Base-by-base conservation (phyloP, 2,329 filamentous ascomycete genomes). In the Thelonectria discophora region DNA sequence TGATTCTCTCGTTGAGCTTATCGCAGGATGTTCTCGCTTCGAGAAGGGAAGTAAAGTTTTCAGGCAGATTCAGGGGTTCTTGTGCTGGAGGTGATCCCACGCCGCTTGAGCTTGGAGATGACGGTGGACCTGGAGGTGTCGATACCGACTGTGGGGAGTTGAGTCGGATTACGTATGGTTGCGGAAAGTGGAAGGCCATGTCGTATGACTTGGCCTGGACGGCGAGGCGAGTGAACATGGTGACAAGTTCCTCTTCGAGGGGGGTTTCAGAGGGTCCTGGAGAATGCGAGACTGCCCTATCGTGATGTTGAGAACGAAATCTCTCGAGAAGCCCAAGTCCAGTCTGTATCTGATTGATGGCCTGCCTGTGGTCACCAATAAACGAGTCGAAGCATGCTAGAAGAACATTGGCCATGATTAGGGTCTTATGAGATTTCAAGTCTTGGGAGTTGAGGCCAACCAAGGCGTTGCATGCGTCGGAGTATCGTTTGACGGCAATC, bases 381-480 rank as follows among this genome's bases (percentile, higher is more conserved):
- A 89, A 89, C 1, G 86, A 88, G 73, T 90, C 87, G 63, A 90
- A 90, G 73, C 86, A 89, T n/a, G 86, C 85, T 50, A 90, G 80
- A 39, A 90, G 77, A 37, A 90, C 85, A 54, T 82, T 88, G 15
- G 86, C 84, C 81, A 90, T 89, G n/a, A 90, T 79, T 50, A 81
- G 82, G 12, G 80, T 86, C 67, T 82, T 81, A 73, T 83, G 81
- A 15, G 81, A 82, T 51, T 72, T 75, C 40, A 78, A 74, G 45
- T 82, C 80, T 48, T 80, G 76, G 12, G 77, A 76, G 13, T 77
- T 75, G 5, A 81, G 76, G 47, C 75, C 76, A 55, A 83, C 73
- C 47, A 88, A 79, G 18, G 83, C 79, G 6, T 81, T 81, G 60
- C 84, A 78, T 0, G 87, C 86, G 56, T 83, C 80, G 1, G 83